Evolutionary conservation across 1,139 yeast genomes (phyloP), one percentile per base, ranked within the genome.

Genomic region (Yamadazyma pseudoaaseri): DNA sequence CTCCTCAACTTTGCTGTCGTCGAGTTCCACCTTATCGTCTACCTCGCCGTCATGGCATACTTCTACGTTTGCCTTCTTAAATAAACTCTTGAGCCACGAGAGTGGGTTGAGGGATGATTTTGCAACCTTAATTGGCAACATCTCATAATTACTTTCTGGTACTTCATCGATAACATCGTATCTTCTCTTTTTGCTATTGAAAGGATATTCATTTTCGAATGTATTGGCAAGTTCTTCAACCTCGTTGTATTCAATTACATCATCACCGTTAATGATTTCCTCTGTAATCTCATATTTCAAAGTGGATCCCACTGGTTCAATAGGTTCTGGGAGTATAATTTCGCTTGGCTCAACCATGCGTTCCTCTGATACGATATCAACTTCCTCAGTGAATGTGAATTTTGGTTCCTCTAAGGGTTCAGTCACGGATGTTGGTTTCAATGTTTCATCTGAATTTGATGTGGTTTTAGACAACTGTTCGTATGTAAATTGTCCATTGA

Each of bases 221-320:
- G n/a, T n/a, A n/a, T n/a, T n/a, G n/a, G n/a, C n/a, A n/a, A n/a
- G n/a, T n/a, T n/a, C n/a, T 18, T 18, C 21, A 18, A 10, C 21
- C n/a, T 23, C 22, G n/a, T 4, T 25, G 16, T 24, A 26, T 17
- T 30, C 33, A 8, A 17, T n/a, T 4, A 11, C 16, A 12, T 32
- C 35, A 4, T 27, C 30, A 32, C 18, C 24, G 12, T 21, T 27
- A 16, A 26, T 32, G 15, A 42, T 22, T n/a, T 40, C 40, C 20
- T 43, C 43, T 3, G 43, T 38, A 1, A 39, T 34, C 6, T 44
- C 44, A 31, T 34, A 34, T 16, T 29, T 36, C 5, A 38, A 20
- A 5, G 20, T 27, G 8, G 39, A 35, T 3, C 37, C 35, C 4
- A 23, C 10, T 10, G 17, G 9, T n/a, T 26, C 34, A n/a, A 14